These are phyloP conservation scores for Aspergillus sclerotioniger DNA, from an alignment of 495 filamentous ascomycete genomes.

Conservation along the genomic window DNA sequence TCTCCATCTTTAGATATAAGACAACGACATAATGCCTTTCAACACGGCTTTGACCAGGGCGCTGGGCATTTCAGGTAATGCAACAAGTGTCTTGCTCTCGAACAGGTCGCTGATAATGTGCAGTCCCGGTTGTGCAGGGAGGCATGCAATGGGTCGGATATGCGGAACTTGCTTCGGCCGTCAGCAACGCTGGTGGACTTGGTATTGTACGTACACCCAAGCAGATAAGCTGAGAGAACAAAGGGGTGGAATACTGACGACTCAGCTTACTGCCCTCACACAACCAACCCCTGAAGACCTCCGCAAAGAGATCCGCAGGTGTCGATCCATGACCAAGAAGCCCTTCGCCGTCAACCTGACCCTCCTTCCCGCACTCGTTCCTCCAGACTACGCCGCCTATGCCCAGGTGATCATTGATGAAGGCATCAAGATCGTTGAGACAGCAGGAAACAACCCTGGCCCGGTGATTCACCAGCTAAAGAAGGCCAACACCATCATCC, in stretches of 20 bases:
- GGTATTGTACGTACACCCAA: slow-evolving; percentile 59
- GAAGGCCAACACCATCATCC: slow-evolving; percentile 68
- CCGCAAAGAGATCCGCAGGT: slow-evolving; percentile 87
- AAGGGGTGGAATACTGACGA: slow-evolving; percentile 10
- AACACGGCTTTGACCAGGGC: slow-evolving; percentile 84
- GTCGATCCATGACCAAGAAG: slow-evolving; percentile 76
- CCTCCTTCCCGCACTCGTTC: slow-evolving; percentile 82
- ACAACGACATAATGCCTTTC: slow-evolving; percentile 72
- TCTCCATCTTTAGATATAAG: background rate
- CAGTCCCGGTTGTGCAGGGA: slow-evolving; percentile 95
- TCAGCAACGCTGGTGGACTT: slow-evolving; percentile 92
- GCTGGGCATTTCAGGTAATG: slow-evolving; percentile 76
- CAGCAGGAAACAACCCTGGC: slow-evolving; percentile 90
- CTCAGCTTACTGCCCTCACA: slow-evolving; percentile 80
- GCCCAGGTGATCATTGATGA: slow-evolving; percentile 91
- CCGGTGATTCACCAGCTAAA: slow-evolving; percentile 90
- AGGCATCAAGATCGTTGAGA: slow-evolving; percentile 93
- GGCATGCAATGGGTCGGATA: slow-evolving; percentile 94
- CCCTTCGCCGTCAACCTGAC: slow-evolving; percentile 98
- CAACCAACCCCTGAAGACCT: slow-evolving; percentile 92
- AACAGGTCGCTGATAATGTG: background rate
- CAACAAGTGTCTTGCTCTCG: background rate
- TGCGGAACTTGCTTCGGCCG: slow-evolving; percentile 88
- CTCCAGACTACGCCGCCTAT: slow-evolving; percentile 90
- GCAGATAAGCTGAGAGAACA: background rate